Evolutionary conservation across 2,329 filamentous ascomycete genomes (phyloP), one percentile per base, ranked within the genome.

Genomic region (Colletotrichum tropicale): DNA sequence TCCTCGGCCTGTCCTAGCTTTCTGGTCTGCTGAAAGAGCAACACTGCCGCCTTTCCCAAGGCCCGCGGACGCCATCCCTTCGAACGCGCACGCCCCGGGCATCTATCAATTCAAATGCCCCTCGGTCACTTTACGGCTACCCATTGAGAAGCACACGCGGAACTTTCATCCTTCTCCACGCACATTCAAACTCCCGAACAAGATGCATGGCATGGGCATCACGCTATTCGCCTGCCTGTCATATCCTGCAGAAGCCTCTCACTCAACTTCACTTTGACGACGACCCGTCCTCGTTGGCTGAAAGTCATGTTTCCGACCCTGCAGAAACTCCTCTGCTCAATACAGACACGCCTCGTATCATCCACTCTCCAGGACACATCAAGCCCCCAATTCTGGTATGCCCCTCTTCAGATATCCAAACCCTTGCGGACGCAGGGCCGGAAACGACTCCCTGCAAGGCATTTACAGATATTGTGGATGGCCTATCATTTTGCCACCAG

Each of bases 401-500:
- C 15, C 38, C 61, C 61, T 65, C 34, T 32, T 36, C 21, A 56
- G 38, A 38, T 64, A 6, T 26, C n/a, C 58, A 43, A 34, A 36
- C 67, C 60, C 61, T 66, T 70, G 71, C 55, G 28, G 21, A 52
- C 61, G 28, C 61, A 61, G 61, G 34, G 67, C 61, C 32, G 55
- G 52, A n/a, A 6, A 55, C 30, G 38, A 69, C 36, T 69, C 36
- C 38, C 71, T 65, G 66, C 48, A 65, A 52, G 71, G 66, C 71
- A 56, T 74, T 58, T 13, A 8, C 43, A 32, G 28, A 55, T 52
- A 36, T 36, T 36, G 66, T 61, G 38, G 62, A 34, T 30, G 55
- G 26, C 56, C 58, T 65, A 38, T 65, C 65, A 30, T 64, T 68
- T 75, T 73, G 74, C 74, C 74, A 69, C 70, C 64, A 69, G 62